Conservation (phyloP, 768 basidiomycete genomes). For the Pisolithus sp. region DNA sequence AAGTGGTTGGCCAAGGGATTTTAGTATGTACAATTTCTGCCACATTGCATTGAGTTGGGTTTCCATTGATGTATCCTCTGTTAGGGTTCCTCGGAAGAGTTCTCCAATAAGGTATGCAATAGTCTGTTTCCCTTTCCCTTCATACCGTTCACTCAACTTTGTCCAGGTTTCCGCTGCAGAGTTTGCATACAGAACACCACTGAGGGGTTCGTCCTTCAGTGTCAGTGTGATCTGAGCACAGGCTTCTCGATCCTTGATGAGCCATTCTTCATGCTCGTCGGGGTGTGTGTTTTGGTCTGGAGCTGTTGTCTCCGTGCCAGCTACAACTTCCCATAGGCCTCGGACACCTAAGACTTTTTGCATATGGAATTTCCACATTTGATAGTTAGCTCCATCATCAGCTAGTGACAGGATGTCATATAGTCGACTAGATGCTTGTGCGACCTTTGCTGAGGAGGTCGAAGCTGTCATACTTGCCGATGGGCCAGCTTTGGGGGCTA, state of each 20-base stretch:
- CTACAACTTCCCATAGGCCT: slow-evolving; percentile 5
- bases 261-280: background rate
- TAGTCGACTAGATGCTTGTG: background rate
- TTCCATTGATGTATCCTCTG: slow-evolving; percentile 11
- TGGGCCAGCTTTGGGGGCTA: no score
- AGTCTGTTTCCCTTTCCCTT: slow-evolving; percentile 18
- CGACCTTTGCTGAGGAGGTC: no score
- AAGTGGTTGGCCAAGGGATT: slow-evolving; percentile 9
- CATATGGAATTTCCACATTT: slow-evolving; percentile 6
- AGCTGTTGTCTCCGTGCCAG: background rate
- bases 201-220: slow-evolving; percentile 18
- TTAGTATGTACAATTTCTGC: slow-evolving; percentile 9
- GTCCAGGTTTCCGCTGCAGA: slow-evolving; percentile 14
- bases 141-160: slow-evolving; percentile 11
- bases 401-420: slow-evolving; percentile 8
- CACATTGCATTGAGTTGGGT: slow-evolving; percentile 16
- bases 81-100: slow-evolving; percentile 16
- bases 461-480: no score
- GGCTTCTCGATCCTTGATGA: slow-evolving; percentile 10
- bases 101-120: slow-evolving; percentile 18
- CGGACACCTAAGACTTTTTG: slow-evolving; percentile 15
- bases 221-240: slow-evolving; percentile 19
- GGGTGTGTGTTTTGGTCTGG: background rate
- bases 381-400: slow-evolving; percentile 8
- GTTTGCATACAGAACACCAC: slow-evolving; percentile 9